Evolutionary conservation across 1,139 yeast species (phyloP), one percentile per base, ranked within the genome.

Genomic region (Chernovozyma sophiae-reginae): DNA sequence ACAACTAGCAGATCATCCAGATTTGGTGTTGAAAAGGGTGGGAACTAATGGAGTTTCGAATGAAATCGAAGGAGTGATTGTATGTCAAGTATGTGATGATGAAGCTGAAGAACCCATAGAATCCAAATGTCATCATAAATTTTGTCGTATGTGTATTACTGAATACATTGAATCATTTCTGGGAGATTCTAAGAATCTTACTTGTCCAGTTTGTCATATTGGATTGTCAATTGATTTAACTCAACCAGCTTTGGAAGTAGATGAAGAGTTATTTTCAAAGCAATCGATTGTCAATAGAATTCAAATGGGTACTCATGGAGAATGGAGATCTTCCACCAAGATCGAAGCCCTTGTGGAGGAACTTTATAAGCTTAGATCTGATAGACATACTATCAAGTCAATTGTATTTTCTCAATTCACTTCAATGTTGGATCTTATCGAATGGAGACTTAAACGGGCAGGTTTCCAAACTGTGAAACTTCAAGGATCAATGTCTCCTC

Each of bases 1-100:
- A 53, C 98, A 92, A 60, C 70, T 92, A 51, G 97, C 98, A 0
- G 98, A 94, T 58, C 99, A 92, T 58, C 98, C 98, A 0, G 99
- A 94, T 62, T 68, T 94, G 45, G 97, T 92, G 1, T 67, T 92
- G 54, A 81, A 90, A 48, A 71, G 89, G 39, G 72, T 74, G 12
- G 77, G 77, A 12, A 58, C 67, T 30, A 69, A 70, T 37, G 58
- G 65, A 11, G 56, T 66, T 2, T 47, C 65, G 2, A 49, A 47
- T 10, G 62, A 59, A 8, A 52, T 65, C 4, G 70, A 68, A 15
- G 89, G 87, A 12, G 81, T 83, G 1, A 74, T 89, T 20, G 83
- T 94, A 33, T 92, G 98, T 56, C 94, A 86, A 48, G 59, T 92
- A 20, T 94, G 99, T 62, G 97, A 90, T 48, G 98, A 94, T 54